Conservation (phyloP, 1,284 basidiomycete genomes). For the Inonotus hispidus region DNA sequence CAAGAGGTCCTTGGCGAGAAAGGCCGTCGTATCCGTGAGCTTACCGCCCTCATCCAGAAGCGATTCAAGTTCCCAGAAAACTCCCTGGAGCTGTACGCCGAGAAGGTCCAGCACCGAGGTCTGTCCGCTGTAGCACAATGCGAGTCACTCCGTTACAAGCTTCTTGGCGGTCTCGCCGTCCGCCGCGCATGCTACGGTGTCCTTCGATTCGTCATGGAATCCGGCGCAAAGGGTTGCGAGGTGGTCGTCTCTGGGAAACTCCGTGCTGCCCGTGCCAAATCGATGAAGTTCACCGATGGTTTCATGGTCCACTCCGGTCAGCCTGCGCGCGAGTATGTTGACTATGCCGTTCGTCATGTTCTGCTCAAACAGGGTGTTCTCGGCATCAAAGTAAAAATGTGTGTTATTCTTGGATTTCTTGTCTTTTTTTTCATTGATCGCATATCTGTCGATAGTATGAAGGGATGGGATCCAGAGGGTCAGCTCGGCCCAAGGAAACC, state of each 20-base stretch:
- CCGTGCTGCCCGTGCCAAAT: slow-evolving; percentile 99
- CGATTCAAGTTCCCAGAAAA: slow-evolving; percentile 99
- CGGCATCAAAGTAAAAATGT: slow-evolving; percentile 99
- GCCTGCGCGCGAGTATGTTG: slow-evolving; percentile 94
- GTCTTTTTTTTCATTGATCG: neutral
- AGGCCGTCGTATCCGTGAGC: slow-evolving; percentile 98
- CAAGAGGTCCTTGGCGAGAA: slow-evolving; percentile 99
- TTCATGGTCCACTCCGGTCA: slow-evolving; percentile 99
- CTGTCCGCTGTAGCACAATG: slow-evolving; percentile 98
- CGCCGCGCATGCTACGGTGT: slow-evolving; percentile 99
- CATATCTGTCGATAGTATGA: slow-evolving; percentile 64
- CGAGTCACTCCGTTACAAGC: slow-evolving; percentile 98
- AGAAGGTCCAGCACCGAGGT: slow-evolving; percentile 99
- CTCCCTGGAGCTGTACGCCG: slow-evolving; percentile 98
- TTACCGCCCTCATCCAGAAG: slow-evolving; percentile 98
- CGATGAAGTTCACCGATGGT: slow-evolving; percentile 99
- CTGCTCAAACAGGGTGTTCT: slow-evolving; percentile 98
- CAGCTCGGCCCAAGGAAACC: slow-evolving; percentile 87
- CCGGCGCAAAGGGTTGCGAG: slow-evolving; percentile 99
- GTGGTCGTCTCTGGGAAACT: slow-evolving; percentile 99
- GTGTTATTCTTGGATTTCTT: slow-evolving; percentile 28
- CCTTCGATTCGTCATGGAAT: slow-evolving; percentile 99
- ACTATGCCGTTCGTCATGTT: slow-evolving; percentile 98
- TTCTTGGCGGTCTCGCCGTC: slow-evolving; percentile 98
- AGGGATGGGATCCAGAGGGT: slow-evolving; percentile 91